Base-by-base conservation (phyloP, 768 basidiomycete genomes). In the Cyclocybe aegerita region DNA sequence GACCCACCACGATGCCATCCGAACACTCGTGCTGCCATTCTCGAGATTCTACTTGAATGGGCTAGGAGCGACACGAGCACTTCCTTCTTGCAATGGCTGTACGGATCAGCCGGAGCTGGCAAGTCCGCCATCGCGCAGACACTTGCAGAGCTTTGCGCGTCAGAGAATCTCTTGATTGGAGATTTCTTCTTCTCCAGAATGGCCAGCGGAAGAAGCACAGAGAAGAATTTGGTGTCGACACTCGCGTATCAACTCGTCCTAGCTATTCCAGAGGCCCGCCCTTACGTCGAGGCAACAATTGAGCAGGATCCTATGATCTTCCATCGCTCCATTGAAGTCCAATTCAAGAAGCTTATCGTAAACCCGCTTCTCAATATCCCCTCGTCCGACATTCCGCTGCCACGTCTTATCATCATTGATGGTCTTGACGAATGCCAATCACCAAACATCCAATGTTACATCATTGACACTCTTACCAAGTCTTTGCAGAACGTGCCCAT, bases 121-220 rank as follows among this genome's bases (percentile, higher is more conserved):
- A 55, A 55, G 33, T 49, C 53, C 8, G 43, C 53, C 14, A 41
- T 54, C 17, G 45, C 46, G 7, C 46, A 51, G 12, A 43, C 49
- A 9, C 43, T 51, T 9, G 39, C 54, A 12, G 46, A 51, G 32
- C 42, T 45, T 23, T 49, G 46, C 33, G 7, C 45, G 6, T 3
- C 31, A 9, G 11, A 10, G 14, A 32, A 31, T 4, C 29, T 30
- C 16, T 37, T 55, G 15, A 46, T 36, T 9, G 45, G 40, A n/a
- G 17, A 29, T 12, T 55, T 55, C 40, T 54, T 54, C 32, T 54
- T 49, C 37, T 54, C 53, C 4, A 37, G 46, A n/a, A 14, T 32
- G 37, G 37, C 15, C 46, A 39, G n/a, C n/a, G n/a, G n/a, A n/a
- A n/a, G n/a, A n/a, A n/a, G n/a, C n/a, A n/a, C n/a, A n/a, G n/a